phyloP scores from a whole-genome alignment of 2,329 filamentous ascomycete genomes.

The Cucurbitaria berberidis region DNA sequence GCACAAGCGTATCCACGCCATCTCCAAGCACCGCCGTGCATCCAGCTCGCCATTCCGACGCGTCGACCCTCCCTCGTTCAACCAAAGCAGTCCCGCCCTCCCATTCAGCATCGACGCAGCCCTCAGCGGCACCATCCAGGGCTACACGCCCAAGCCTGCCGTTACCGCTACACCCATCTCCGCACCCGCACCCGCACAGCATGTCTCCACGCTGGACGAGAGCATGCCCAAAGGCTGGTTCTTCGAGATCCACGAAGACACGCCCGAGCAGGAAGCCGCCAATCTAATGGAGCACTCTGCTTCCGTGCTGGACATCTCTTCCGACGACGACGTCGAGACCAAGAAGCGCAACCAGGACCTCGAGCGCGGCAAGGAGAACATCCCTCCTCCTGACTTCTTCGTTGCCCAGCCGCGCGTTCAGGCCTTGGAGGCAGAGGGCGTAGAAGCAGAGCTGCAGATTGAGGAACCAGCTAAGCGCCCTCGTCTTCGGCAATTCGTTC shows the following conservation, averaged over 20 bases:
- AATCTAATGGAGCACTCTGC: constrained; percentile 93
- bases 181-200: constrained; percentile 31
- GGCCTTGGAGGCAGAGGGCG: constrained; percentile 10
- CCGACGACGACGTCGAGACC: constrained; percentile 76
- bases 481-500: constrained; percentile 33
- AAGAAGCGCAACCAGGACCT: constrained; percentile 63
- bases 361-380: constrained; percentile 85
- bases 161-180: constrained; percentile 39
- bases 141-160: constrained; percentile 58
- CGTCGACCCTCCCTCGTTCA: constrained; percentile 72
- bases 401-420: constrained; percentile 23
- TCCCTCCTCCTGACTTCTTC: constrained; percentile 68
- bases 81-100: constrained; percentile 54
- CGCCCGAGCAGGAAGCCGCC: constrained; percentile 85
- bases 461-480: constrained; percentile 36
- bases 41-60: constrained; percentile 67
- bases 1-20: constrained; percentile 70
- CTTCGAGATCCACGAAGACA: constrained; percentile 95
- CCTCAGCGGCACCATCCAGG: constrained; percentile 74
- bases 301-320: constrained; percentile 83
- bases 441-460: constrained; percentile 19
- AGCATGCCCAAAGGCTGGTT: constrained; percentile 71
- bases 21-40: constrained; percentile 68
- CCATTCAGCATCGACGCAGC: constrained; percentile 88
- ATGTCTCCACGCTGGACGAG: constrained; percentile 54